Evolutionary conservation across 495 filamentous ascomycete species (phyloP).

Genomic region (Neurospora hispaniola): DNA sequence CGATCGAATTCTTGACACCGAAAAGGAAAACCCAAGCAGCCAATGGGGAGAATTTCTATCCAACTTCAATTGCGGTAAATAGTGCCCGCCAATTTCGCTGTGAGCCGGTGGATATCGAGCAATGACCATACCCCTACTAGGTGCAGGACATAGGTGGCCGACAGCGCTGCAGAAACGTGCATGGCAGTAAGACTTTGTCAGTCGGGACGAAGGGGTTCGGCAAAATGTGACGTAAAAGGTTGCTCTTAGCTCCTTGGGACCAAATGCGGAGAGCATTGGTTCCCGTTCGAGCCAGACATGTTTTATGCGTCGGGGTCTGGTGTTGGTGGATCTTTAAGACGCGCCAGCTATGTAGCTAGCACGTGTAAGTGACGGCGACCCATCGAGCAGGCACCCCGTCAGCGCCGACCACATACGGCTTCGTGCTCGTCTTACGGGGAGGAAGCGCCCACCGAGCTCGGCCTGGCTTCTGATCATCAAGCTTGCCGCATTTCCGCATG

Average conservation of each 20-base stretch:
- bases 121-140: neutral
- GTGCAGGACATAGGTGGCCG: neutral
- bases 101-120: neutral
- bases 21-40: neutral
- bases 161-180: neutral
- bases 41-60: neutral
- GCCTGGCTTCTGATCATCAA: constrained; percentile 74
- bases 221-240: neutral
- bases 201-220: neutral
- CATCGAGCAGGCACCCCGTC: constrained; percentile 44
- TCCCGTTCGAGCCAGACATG: neutral
- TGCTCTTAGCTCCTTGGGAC: neutral
- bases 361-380: constrained; percentile 23
- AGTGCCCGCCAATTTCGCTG: neutral
- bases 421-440: constrained; percentile 53
- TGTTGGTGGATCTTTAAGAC: neutral
- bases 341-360: neutral
- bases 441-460: constrained; percentile 81
- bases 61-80: neutral
- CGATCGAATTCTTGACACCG: neutral
- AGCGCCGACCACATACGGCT: constrained; percentile 39
- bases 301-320: neutral
- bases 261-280: neutral
- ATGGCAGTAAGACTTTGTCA: neutral
- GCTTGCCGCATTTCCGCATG: constrained; percentile 85